Conservation (phyloP, 1,284 basidiomycete species). For the Naganishia sp. region DNA sequence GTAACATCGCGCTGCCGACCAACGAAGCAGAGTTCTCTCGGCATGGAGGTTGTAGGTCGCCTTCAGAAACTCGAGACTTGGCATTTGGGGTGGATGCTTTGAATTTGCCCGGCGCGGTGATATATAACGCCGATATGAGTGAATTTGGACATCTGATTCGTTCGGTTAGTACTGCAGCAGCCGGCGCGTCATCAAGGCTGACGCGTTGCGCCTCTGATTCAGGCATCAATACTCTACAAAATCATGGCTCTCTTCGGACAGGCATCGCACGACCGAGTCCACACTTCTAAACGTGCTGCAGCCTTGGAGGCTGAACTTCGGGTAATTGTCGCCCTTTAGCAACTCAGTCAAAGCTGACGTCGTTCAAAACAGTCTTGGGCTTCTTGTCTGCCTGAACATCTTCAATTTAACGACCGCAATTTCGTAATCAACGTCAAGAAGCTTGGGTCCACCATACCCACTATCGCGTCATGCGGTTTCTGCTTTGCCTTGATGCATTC, state of each 20-base stretch:
- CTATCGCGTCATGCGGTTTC: slow-evolving; percentile 49
- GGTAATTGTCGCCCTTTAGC: slow-evolving; percentile 32
- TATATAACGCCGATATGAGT: slow-evolving; percentile 49
- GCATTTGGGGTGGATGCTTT: slow-evolving; percentile 18
- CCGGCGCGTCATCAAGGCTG: background rate
- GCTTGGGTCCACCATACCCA: slow-evolving; percentile 46
- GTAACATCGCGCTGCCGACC: slow-evolving; percentile 47
- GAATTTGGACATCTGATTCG: slow-evolving; percentile 53
- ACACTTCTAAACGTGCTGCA: slow-evolving; percentile 30
- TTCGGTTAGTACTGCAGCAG: slow-evolving; percentile 41
- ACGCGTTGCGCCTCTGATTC: background rate
- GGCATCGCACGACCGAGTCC: slow-evolving; percentile 10
- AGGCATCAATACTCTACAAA: slow-evolving; percentile 44
- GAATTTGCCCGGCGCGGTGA: slow-evolving; percentile 37
- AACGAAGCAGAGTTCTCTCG: slow-evolving; percentile 47
- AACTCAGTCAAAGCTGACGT: background rate
- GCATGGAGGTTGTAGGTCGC: slow-evolving; percentile 44
- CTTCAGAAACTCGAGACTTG: slow-evolving; percentile 5
- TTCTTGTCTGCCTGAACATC: slow-evolving; percentile 48
- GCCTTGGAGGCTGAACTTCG: slow-evolving; percentile 45
- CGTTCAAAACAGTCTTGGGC: slow-evolving; percentile 48
- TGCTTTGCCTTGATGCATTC: slow-evolving; percentile 56
- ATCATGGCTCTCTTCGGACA: slow-evolving; percentile 42
- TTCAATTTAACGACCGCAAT: slow-evolving; percentile 55
- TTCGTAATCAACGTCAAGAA: slow-evolving; percentile 46